Evolutionary conservation across 768 basidiomycete genomes (phyloP), one percentile per base, ranked within the genome.

Genomic region (Holtermannia corniformis): DNA sequence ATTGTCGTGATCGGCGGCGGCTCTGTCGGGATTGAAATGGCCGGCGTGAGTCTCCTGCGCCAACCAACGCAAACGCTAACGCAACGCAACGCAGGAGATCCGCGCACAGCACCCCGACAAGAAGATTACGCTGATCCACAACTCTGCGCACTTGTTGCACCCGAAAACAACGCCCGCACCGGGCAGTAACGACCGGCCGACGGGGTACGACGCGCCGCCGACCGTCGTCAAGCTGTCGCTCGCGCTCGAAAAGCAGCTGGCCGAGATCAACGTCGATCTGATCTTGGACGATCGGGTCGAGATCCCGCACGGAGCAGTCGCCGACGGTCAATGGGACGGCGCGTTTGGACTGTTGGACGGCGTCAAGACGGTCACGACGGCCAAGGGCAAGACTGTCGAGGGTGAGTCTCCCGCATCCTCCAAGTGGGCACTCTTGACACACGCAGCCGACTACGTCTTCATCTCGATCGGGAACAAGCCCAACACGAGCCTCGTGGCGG

Each of bases 1-100:
- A 75, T 86, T 3, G 76, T 85, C 5, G 77, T 86, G 13, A 78
- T 85, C 2, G 85, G 85, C 1, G 84, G 82, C 11, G 85, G 85
- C 0, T 82, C 85, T 0, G 77, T 86, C 7, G 85, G 84, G 2
- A 80, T 86, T 23, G 70, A 71, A 51, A 50, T 64, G 25, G 62
- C 67, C 2, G 70, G 70, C 24, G 64, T 65, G 37, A 58, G 64
- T 58, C 2, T 13, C 14, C 37, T 16, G 19, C 21, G 19, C 13
- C 32, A 12, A 14, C 2, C 7, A 2, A 32, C 26, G 14, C 14
- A 19, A 20, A 41, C 27, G 4, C 25, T 41, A 43, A 43, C 14
- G n/a, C n/a, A 5, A 44, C n/a, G 45, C 14, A 11, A n/a, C 44
- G 4, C 43, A 64, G 63, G 68, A 70, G 51, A 50, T 70, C 24